Percentiles rank a stretch among this genome's conserved stretches.
phyloP scores from a whole-genome alignment of 2,329 filamentous ascomycete species.

The Fusarium vanettenii region DNA sequence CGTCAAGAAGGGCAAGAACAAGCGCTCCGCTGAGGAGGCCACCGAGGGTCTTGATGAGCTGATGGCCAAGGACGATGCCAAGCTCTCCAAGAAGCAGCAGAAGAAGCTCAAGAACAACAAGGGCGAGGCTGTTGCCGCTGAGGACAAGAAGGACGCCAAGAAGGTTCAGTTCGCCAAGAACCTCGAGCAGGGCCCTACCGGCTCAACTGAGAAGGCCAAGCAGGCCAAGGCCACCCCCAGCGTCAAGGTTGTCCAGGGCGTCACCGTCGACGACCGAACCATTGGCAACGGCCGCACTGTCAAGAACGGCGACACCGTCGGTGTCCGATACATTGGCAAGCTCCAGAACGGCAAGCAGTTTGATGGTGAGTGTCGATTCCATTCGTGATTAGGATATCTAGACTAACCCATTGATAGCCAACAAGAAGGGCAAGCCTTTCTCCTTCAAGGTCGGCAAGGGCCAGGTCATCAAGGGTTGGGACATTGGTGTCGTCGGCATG shows the following conservation, averaged over 20 bases:
- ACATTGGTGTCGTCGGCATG: constrained; percentile 94
- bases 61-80: constrained; percentile 82
- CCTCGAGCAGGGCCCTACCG: constrained; percentile 94
- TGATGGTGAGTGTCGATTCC: constrained; percentile 74
- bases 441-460: constrained; percentile 93
- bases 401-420: constrained; percentile 67
- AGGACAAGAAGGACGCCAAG: constrained; percentile 75
- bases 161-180: constrained; percentile 99
- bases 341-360: constrained; percentile 94
- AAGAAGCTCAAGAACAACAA: constrained; percentile 99
- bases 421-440: constrained; percentile 99
- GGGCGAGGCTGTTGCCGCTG: constrained; percentile 79
- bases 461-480: constrained; percentile 99
- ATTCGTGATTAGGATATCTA: neutral
- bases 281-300: constrained; percentile 83
- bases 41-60: constrained; percentile 81
- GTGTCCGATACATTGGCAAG: constrained; percentile 99
- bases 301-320: constrained; percentile 90
- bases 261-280: constrained; percentile 97
- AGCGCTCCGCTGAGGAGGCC: constrained; percentile 84
- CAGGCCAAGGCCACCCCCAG: constrained; percentile 65
- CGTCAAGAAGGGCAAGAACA: constrained; percentile 85
- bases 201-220: constrained; percentile 65
- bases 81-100: constrained; percentile 94
- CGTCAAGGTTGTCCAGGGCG: constrained; percentile 85